phyloP scores from a whole-genome alignment of 805 yeast genomes.

The Monosporozyma unispora region DNA sequence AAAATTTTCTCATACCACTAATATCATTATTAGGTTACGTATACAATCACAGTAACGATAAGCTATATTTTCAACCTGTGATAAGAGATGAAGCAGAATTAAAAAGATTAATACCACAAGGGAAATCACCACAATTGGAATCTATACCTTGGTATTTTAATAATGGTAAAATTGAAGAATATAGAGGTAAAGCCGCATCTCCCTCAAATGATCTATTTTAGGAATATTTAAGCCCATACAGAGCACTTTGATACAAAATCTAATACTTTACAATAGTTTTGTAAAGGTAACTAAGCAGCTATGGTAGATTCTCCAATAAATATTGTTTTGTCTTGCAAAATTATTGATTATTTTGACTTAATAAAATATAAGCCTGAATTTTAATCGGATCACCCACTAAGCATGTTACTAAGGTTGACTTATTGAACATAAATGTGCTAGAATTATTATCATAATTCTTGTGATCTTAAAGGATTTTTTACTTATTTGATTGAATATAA shows the following conservation, averaged over 20 bases:
- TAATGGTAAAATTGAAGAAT: conserved; percentile 4
- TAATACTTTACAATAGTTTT: no score
- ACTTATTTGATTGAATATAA: no score
- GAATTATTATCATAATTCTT: no score
- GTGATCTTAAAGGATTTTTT: no score
- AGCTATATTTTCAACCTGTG: conserved; percentile 18
- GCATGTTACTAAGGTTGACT: no score
- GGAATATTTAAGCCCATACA: neutral
- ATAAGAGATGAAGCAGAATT: conserved; percentile 12
- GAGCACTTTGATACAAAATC: neutral
- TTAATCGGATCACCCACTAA: no score
- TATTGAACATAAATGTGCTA: no score
- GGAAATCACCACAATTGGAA: conserved; percentile 18
- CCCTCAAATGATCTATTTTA: neutral
- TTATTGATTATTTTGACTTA: no score
- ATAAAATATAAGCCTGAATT: no score
- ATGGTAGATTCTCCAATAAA: no score
- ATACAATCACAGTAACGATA: conserved; percentile 24
- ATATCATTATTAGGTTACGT: conserved; percentile 21
- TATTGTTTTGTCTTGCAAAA: no score
- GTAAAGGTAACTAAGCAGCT: no score
- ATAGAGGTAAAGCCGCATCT: neutral
- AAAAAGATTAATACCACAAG: conserved; percentile 18
- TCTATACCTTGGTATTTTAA: conserved; percentile 20
- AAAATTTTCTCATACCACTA: conserved; percentile 24